Percentiles rank a stretch among this genome's conserved stretches.
Evolutionary conservation across 2,329 filamentous ascomycete species (phyloP).

Genomic region (Calycina herbarum): DNA sequence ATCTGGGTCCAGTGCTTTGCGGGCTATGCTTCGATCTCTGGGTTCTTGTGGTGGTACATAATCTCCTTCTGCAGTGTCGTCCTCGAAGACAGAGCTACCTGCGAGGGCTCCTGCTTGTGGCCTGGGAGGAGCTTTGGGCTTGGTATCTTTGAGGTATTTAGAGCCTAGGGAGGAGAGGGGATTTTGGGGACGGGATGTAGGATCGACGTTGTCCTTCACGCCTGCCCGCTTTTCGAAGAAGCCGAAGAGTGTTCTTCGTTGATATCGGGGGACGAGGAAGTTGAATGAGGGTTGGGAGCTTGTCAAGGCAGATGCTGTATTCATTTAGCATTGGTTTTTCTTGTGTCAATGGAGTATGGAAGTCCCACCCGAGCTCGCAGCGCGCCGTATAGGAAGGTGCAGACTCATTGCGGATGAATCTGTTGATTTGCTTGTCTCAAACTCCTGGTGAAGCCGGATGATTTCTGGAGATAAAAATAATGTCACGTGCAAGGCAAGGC

Average conservation of each 20-base stretch:
- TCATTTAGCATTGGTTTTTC: constrained; percentile 24
- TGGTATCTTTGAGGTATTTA: constrained; percentile 45
- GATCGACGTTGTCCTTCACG: not conserved
- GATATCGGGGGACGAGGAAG: constrained; percentile 30
- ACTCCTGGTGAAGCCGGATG: not conserved
- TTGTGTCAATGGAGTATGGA: constrained; percentile 9
- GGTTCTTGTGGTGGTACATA: constrained; percentile 4
- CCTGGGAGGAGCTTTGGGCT: constrained; percentile 34
- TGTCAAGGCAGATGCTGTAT: constrained; percentile 28
- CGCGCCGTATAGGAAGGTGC: constrained; percentile 61
- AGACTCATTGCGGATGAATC: constrained; percentile 56
- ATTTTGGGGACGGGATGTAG: constrained; percentile 33
- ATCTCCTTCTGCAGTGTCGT: not conserved
- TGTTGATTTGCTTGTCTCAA: constrained; percentile 7
- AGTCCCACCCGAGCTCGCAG: constrained; percentile 58
- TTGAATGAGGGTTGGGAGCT: constrained; percentile 44
- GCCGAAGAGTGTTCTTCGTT: constrained; percentile 32
- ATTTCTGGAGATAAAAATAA: constrained; percentile 8
- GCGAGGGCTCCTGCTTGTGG: constrained; percentile 46
- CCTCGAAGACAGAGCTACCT: constrained; percentile 51
- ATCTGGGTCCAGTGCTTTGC: constrained; percentile 70
- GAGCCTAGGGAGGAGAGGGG: constrained; percentile 58
- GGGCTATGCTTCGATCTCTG: constrained; percentile 55
- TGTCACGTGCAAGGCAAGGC: constrained; percentile 9
- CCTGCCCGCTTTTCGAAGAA: not conserved